A percentile compares a stretch with the other conserved stretches of the same genome.
Evolutionary conservation across 139 green algal species (phyloP).

Genomic region (Nannochloris sp.): DNA sequence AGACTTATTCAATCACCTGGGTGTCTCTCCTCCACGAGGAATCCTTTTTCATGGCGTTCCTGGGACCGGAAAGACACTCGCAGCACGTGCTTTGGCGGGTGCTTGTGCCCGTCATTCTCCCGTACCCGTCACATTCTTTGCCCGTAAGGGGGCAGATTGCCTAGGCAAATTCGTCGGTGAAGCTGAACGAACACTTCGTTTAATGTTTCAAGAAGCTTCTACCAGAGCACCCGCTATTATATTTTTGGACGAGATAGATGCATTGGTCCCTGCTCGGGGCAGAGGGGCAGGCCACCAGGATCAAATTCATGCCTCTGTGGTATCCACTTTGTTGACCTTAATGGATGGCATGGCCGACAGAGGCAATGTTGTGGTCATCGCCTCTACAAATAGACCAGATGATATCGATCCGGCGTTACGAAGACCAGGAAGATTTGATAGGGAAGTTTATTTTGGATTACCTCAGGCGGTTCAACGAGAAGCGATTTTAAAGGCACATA

Average conservation of each 20-base stretch:
- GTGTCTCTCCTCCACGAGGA: conserved; percentile 65
- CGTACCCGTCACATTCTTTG: background rate
- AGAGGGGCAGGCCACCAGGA: background rate
- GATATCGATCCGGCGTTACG: conserved; percentile 81
- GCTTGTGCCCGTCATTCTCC: conserved; percentile 55
- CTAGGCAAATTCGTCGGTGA: conserved; percentile 54
- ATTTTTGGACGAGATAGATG: conserved; percentile 69
- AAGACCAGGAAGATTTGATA: conserved; percentile 82
- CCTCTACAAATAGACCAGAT: conserved; percentile 87
- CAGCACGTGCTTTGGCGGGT: conserved; percentile 74
- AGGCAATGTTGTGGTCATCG: conserved; percentile 31
- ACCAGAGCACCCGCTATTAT: conserved; percentile 72
- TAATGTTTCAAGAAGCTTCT: conserved; percentile 46
- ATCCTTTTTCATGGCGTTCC: conserved; percentile 84
- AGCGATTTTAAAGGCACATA: conserved; percentile 66
- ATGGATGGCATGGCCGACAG: conserved; percentile 17
- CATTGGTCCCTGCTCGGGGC: conserved; percentile 25
- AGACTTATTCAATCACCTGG: conserved; percentile 73
- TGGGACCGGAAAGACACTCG: conserved; percentile 75
- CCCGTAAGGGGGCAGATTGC: conserved; percentile 53
- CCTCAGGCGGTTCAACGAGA: conserved; percentile 59
- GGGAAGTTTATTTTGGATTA: conserved; percentile 84
- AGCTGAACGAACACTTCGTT: conserved; percentile 1
- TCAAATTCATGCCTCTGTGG: conserved; percentile 5
- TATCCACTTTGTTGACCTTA: conserved; percentile 55